Conservation (phyloP, 306 rosid species). For the Lathyrus tuberosus region DNA sequence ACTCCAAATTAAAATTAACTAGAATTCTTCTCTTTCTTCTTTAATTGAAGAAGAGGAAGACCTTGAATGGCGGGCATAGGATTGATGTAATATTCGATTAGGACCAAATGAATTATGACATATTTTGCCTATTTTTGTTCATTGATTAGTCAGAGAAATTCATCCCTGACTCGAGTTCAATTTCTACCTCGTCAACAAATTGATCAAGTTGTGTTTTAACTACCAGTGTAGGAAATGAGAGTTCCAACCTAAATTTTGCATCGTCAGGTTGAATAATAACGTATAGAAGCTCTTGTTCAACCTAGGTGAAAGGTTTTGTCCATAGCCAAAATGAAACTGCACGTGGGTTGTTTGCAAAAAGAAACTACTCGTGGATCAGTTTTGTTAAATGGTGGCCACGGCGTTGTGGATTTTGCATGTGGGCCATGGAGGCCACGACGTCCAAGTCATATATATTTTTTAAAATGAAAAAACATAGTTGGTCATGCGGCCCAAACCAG, state of each 20-base stretch:
- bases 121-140: not conserved
- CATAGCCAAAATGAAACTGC: conserved; percentile 22
- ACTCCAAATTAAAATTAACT: not conserved
- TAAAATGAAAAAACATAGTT: not conserved
- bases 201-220: conserved; percentile 11
- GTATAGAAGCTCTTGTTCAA: not conserved
- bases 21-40: not conserved
- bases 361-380: not conserved
- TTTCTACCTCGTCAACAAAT: conserved; percentile 22
- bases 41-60: conserved; percentile 50
- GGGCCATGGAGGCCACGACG: not conserved
- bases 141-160: conserved; percentile 20
- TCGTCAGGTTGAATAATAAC: not conserved
- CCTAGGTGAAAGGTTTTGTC: conserved; percentile 25
- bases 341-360: not conserved
- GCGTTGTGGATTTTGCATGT: not conserved
- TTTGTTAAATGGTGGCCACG: not conserved
- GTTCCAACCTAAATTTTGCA: conserved; percentile 22
- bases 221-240: conserved; percentile 21
- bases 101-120: not conserved
- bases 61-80: conserved; percentile 59
- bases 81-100: conserved; percentile 44
- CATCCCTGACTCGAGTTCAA: conserved; percentile 14
- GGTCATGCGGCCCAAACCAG: not conserved
- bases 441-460: not conserved